These are phyloP conservation scores for Beauveria asiatica DNA, from an alignment of 2,329 filamentous ascomycete genomes.

Conservation along the genomic window DNA sequence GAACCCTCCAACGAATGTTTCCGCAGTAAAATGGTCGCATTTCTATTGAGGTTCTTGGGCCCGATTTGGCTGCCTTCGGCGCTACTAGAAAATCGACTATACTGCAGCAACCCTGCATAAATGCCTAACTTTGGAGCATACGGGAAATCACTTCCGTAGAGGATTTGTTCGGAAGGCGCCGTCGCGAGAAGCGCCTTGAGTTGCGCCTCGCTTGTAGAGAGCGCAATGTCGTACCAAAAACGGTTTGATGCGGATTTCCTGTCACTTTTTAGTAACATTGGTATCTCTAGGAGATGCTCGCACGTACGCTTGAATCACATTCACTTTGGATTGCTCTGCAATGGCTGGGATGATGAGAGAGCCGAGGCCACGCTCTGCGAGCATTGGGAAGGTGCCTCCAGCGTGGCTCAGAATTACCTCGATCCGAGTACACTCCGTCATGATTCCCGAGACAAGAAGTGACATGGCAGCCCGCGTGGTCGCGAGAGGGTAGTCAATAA, in stretches of 20 bases:
- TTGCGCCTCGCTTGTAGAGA: not conserved
- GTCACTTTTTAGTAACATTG: not conserved
- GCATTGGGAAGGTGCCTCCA: not conserved
- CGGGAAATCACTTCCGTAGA: not conserved
- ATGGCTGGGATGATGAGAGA: not conserved
- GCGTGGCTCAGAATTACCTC: conserved; percentile 1
- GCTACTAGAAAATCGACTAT: not conserved
- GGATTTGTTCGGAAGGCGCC: not conserved
- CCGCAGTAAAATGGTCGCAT: not conserved
- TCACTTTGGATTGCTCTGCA: not conserved
- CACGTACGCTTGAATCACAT: not conserved
- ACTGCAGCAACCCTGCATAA: not conserved
- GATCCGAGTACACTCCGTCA: not conserved
- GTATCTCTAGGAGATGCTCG: no score
- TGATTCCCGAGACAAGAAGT: not conserved
- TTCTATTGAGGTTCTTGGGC: not conserved
- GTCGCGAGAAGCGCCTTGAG: not conserved
- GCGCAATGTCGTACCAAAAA: not conserved
- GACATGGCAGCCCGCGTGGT: conserved; percentile 2
- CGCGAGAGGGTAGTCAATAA: conserved; percentile 2
- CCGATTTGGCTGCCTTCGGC: not conserved
- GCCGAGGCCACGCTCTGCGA: not conserved
- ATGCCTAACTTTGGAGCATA: not conserved
- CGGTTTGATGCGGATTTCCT: not conserved
- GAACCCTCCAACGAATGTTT: not conserved